Percentiles rank a stretch among this genome's conserved stretches.
These are phyloP conservation scores for Aspergillus sergii DNA, from an alignment of 2,329 filamentous ascomycete genomes.

Conservation along the genomic window DNA sequence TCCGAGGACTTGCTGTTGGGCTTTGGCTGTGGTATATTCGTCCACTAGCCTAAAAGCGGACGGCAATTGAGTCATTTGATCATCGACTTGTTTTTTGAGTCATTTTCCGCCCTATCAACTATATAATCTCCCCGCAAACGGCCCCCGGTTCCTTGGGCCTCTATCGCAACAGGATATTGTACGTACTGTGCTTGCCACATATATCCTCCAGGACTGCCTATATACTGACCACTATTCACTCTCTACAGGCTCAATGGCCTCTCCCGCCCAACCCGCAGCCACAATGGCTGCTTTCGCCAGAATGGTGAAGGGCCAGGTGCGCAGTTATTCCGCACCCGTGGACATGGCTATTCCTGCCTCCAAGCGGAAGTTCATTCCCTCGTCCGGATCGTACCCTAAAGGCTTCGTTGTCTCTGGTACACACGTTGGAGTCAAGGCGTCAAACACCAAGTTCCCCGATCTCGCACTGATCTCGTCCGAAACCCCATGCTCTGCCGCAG, in stretches of 20 bases:
- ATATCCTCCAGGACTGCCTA: no score
- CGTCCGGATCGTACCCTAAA: constrained; percentile 80
- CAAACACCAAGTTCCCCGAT: constrained; percentile 89
- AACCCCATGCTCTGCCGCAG: constrained; percentile 79
- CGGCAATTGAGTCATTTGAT: constrained; percentile 5
- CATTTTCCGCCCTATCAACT: constrained; percentile 6
- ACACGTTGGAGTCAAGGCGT: constrained; percentile 89
- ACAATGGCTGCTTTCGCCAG: constrained; percentile 38
- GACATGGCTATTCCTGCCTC: constrained; percentile 66
- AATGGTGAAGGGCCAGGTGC: constrained; percentile 42
- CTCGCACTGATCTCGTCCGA: constrained; percentile 87
- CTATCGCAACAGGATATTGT: background rate
- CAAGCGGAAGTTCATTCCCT: constrained; percentile 90
- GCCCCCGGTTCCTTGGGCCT: background rate
- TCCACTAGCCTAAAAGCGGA: background rate
- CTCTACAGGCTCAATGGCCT: constrained; percentile 26
- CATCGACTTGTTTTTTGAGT: constrained; percentile 7
- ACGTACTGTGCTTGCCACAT: background rate
- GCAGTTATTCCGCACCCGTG: constrained; percentile 49
- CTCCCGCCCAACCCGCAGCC: constrained; percentile 29
- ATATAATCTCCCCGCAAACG: constrained; percentile 5
- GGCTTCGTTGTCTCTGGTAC: constrained; percentile 87
- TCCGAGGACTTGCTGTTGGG: background rate
- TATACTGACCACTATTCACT: constrained; percentile 5
- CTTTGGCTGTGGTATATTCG: background rate